A percentile compares a stretch with the other conserved stretches of the same genome.
Evolutionary conservation across 2,329 filamentous ascomycete species (phyloP).

Genomic region (Alternaria hordeiaustralica): DNA sequence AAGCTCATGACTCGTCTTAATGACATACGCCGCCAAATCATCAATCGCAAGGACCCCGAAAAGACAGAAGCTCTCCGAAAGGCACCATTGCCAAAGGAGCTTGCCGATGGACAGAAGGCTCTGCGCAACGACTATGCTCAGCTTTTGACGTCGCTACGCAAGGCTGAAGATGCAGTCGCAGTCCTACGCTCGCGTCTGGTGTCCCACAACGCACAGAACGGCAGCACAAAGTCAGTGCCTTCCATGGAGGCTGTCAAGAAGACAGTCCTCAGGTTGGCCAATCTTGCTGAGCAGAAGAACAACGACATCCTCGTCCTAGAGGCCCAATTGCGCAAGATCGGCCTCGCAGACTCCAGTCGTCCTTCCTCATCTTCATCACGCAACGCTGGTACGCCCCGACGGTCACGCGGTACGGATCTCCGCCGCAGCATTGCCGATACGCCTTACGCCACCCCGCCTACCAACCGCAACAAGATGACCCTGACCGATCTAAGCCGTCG

Average conservation of each 20-base stretch:
- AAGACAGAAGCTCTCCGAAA: conserved; percentile 68
- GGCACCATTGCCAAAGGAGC: conserved; percentile 82
- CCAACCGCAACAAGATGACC: conserved; percentile 38
- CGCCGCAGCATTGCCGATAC: conserved; percentile 31
- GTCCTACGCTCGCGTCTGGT: conserved; percentile 81
- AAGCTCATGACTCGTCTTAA: conserved; percentile 74
- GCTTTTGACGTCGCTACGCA: conserved; percentile 75
- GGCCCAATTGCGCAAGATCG: conserved; percentile 78
- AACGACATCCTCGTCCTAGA: conserved; percentile 91
- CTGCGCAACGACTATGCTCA: conserved; percentile 76
- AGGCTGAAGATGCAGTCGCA: conserved; percentile 80
- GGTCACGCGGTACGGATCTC: conserved; percentile 18
- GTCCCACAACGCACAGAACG: conserved; percentile 59
- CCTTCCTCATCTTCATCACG: conserved; percentile 33
- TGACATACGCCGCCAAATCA: conserved; percentile 78
- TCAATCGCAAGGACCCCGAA: conserved; percentile 71
- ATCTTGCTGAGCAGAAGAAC: conserved; percentile 88
- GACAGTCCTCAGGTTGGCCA: conserved; percentile 91
- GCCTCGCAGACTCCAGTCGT: conserved; percentile 31
- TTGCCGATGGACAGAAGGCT: conserved; percentile 82
- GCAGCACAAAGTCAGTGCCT: conserved; percentile 61
- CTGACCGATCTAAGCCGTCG: conserved; percentile 39
- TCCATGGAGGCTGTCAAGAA: conserved; percentile 91
- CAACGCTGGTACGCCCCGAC: conserved; percentile 24
- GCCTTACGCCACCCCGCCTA: conserved; percentile 49